Base-by-base conservation (phyloP, 306 rosid species). In the Vicia villosa region DNA sequence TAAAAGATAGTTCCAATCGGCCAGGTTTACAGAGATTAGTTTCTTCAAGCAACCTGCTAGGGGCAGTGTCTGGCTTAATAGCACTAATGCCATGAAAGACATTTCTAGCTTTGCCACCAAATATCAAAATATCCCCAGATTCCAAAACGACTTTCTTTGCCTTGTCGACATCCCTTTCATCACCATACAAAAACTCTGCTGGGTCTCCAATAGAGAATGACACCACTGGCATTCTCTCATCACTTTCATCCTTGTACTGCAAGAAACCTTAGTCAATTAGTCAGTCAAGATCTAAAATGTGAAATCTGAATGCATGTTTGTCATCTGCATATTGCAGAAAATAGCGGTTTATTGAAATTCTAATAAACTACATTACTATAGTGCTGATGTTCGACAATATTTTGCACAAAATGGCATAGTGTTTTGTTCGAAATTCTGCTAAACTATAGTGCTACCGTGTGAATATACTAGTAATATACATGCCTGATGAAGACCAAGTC, bases 161-260 rank as follows among this genome's bases (percentile, higher is more conserved):
- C 67, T 32, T 42, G 20, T 80, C 83, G 4, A 59, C 72, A 62
- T 84, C 86, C 73, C 87, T 74, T 30, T 66, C 68, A 24, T 87
- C 86, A 0, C 89, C 80, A 13, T 73, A 88, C 75, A 81, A 55
- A 58, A 93, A 90, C 2, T 85, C 87, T 5, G 97, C 97, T 0
- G 87, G 17, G 76, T 93, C 94, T 22, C 98, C 98, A 43, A 93
- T 85, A 54, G 98, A 88, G 65, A 94, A 88, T 69, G 98, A 94
- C 13, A 94, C 87, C 10, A 90, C 90, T 1, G 97, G 91, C 66
- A 86, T 74, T 22, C 86, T 69, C 2, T 4, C 58, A 1, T 0
- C 14, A 70, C 94, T 93, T 80, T 90, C 97, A 82, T 93, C 95
- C 38, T 87, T 68, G 84, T 93, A 97, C 90, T 86, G 82, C 22